Percentiles rank a stretch among this genome's conserved stretches.
Conservation (phyloP, 345 rosid genomes). For the Durio zibethinus region DNA sequence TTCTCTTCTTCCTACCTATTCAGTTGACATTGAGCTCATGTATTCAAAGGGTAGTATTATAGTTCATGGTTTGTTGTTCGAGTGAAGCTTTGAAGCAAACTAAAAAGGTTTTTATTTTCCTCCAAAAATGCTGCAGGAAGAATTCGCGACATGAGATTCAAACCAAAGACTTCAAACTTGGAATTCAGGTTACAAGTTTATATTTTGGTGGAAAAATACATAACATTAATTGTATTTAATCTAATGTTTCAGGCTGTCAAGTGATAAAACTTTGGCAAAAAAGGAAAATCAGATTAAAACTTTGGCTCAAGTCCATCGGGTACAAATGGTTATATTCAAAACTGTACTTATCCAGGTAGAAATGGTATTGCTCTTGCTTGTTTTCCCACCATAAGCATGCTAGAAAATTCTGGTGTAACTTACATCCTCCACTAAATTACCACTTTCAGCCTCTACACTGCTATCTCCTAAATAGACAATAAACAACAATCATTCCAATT, state of each 20-base stretch:
- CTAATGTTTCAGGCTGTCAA: neutral
- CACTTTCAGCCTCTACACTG: neutral
- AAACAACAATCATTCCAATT: neutral
- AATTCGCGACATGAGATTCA: too few relatives aligned
- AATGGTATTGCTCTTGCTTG: neutral
- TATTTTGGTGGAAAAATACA: too few relatives aligned
- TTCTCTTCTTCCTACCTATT: neutral
- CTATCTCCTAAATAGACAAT: neutral
- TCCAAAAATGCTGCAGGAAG: too few relatives aligned
- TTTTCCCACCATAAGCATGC: neutral
- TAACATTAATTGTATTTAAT: too few relatives aligned
- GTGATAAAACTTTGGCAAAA: too few relatives aligned
- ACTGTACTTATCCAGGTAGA: neutral
- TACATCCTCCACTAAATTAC: neutral
- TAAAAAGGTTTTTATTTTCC: too few relatives aligned
- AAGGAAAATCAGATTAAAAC: too few relatives aligned
- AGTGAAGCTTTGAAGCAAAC: neutral
- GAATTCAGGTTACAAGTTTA: too few relatives aligned
- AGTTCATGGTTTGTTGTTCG: too few relatives aligned
- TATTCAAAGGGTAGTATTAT: neutral
- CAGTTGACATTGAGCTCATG: neutral
- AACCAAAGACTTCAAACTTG: too few relatives aligned
- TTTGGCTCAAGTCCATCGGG: too few relatives aligned
- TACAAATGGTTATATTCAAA: neutral
- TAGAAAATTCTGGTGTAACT: neutral